Evolutionary conservation across 75 land plant species (phyloP), one percentile per base, ranked within the genome.

Genomic region (Picea sitchensis): DNA sequence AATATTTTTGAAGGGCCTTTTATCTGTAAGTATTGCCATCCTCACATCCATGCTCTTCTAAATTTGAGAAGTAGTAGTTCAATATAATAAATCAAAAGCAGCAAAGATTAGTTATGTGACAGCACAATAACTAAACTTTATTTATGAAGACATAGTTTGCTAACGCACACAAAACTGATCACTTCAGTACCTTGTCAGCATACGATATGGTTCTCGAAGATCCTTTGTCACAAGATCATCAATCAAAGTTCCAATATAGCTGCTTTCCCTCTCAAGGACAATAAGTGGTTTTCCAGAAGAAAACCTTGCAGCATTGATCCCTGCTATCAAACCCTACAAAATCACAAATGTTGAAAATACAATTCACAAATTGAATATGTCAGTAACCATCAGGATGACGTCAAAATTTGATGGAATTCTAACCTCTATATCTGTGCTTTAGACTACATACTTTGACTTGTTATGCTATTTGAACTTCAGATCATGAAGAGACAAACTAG

Each of bases 211-310:
- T 85, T 96, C 99, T 26, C 99, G 86, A 62, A 96, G 90, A 65
- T 96, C 98, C 83, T 96, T 96, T 6, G 99, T 94, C n/a, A 96
- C 95, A 62, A 96, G 88, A 84, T 96, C 99, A 87, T 96, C 99
- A 80, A 96, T 94, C 73, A 96, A 77, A 51, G 99, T 96, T 36
- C 99, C 99, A 58, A 96, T 92, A 77, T 88, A 96, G 79, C 96
- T 93, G 85, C 99, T 96, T 83, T 96, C 98, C 83, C 99, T 91
- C 83, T 96, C 99, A 30, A 96, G 92, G 58, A 94, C 89, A 77
- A 96, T 82, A 14, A 91, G 82, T 11, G 88, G 14, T 68, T 91
- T 89, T 14, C 85, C 85, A 64, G 61, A 82, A 78, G 97, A 84
- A 85, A 87, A 85, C 73, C 93, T 87, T 58, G 98, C 99, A 73